phyloP scores from a whole-genome alignment of 345 rosid species.

The Kandelia obovata region DNA sequence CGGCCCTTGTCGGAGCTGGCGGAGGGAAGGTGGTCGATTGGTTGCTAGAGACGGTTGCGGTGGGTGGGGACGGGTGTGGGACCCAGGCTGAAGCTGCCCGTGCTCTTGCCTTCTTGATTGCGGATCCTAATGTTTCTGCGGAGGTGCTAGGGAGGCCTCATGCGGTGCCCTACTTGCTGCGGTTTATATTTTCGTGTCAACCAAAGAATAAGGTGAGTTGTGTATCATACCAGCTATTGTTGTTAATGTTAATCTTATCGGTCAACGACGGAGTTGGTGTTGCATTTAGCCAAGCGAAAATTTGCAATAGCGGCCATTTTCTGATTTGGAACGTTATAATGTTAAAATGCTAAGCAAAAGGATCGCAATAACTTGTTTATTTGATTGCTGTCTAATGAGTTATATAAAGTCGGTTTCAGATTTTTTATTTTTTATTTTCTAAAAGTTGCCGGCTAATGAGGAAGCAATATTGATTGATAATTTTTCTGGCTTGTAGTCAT shows the following conservation, averaged over 20 bases:
- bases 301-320: background rate
- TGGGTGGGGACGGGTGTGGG: conserved; percentile 49
- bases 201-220: conserved; percentile 70
- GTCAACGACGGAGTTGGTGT: background rate
- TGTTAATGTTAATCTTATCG: background rate
- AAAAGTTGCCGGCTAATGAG: no score
- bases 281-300: background rate
- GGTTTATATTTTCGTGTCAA: conserved; percentile 83
- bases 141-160: conserved; percentile 79
- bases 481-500: background rate
- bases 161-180: conserved; percentile 72
- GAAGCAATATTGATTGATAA: no score
- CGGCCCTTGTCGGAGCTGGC: conserved; percentile 79
- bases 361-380: no score
- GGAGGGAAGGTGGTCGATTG: conserved; percentile 91
- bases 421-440: no score
- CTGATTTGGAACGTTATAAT: no score
- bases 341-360: no score
- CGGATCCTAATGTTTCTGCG: conserved; percentile 68
- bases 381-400: no score
- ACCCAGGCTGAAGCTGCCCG: conserved; percentile 95
- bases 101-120: conserved; percentile 83
- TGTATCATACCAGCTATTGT: no score
- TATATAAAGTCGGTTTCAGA: no score
- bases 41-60: conserved; percentile 80